Evolutionary conservation across 768 basidiomycete species (phyloP).

Genomic region (Russula lepida): DNA sequence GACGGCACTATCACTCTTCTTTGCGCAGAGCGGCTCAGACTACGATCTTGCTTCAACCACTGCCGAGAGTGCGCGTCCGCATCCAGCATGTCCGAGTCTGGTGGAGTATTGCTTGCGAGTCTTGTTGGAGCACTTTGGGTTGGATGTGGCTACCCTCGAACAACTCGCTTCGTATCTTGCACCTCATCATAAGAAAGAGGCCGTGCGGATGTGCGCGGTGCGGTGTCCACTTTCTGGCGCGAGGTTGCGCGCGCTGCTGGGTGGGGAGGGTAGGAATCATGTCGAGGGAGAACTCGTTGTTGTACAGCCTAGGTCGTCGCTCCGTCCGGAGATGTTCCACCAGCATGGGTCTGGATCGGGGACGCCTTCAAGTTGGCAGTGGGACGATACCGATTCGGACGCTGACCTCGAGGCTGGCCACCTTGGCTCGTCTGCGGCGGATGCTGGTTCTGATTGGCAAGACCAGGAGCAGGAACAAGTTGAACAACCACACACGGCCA

Average conservation of each 20-base stretch:
- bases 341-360: neutral
- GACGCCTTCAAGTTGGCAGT: neutral
- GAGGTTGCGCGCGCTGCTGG: constrained; percentile 40
- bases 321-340: constrained; percentile 38
- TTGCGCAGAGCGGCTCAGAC: constrained; percentile 27
- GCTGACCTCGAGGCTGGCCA: constrained; percentile 4
- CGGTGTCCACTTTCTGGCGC: constrained; percentile 44
- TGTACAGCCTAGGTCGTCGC: constrained; percentile 43
- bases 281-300: constrained; percentile 58
- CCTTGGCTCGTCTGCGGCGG: neutral
- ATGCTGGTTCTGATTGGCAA: neutral
- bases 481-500: constrained; percentile 13
- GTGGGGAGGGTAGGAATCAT: constrained; percentile 22
- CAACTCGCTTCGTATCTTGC: constrained; percentile 46
- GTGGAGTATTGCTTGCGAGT: constrained; percentile 48
- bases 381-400: constrained; percentile 16
- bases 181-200: constrained; percentile 46
- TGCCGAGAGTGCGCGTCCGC: neutral
- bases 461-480: neutral
- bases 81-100: constrained; percentile 35
- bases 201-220: constrained; percentile 52
- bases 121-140: constrained; percentile 32
- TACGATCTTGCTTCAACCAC: neutral
- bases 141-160: constrained; percentile 26
- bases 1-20: constrained; percentile 46